Evolutionary conservation across 805 yeast genomes (phyloP), one percentile per base, ranked within the genome.

Genomic region (Metschnikowia amazonensis): DNA sequence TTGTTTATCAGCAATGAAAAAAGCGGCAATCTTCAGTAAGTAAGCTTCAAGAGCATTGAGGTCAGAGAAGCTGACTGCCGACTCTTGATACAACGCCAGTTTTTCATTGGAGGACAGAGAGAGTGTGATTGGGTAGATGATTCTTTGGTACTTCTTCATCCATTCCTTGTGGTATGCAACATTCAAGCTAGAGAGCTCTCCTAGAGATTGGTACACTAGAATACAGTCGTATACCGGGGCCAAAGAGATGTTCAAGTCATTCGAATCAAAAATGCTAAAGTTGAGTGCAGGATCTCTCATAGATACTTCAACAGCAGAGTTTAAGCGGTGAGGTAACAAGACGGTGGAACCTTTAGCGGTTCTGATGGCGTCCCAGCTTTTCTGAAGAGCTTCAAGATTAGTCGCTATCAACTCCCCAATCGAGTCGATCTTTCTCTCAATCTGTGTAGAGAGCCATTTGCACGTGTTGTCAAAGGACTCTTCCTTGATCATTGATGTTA

Each of bases 231-330:
- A 86, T 24, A 92, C 70, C 5, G 89, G 85, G n/a, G 81, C 76
- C 46, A 90, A 63, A 45, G 82, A 82, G 27, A 89, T 74, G 52
- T 6, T 62, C 52, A 24, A 62, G 16, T 57, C 67, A 42, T 40
- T 33, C 13, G 75, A 77, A 6, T 72, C 67, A 40, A 83, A 65
- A 2, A 82, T 72, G 53, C 77, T 72, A 46, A 77, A 75, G 52
- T 68, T 72, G 46, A 63, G 60, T 42, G 69, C 66, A 0, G 82
- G 74, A 36, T 79, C 81, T 56, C 97, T 74, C 59, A 89, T 70
- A 5, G 95, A 80, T 6, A 79, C 64, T 62, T 92, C 98, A 4
- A 90, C 86, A 0, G 96, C 86, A 0, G 97, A 86, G 61, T 90
- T 90, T 52, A 92, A 77, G 56, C 85, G 82, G 61, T 79, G 87